Evolutionary conservation across 2,329 filamentous ascomycete species (phyloP), one percentile per base, ranked within the genome.

Genomic region (Fonsecaea pugnacius): DNA sequence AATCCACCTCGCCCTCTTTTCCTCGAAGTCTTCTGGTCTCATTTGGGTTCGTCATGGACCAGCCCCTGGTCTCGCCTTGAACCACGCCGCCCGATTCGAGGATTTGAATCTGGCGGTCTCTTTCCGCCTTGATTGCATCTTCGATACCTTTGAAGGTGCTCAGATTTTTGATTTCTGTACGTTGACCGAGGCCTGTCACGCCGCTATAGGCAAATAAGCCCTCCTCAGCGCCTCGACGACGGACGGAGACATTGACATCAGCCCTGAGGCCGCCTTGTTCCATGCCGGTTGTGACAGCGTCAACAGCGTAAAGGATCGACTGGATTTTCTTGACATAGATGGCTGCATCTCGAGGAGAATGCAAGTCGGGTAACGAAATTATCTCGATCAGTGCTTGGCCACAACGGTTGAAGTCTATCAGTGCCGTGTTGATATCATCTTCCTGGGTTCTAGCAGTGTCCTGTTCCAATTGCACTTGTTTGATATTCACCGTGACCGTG

Each of bases 1-100:
- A 99, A 76, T 99, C 95, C 5, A 98, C 92, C 74, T 96, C 94
- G 54, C 95, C 95, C 76, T 98, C 95, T 76, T 99, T 99, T 30
- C 92, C 92, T 72, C 95, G 86, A 50, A 99, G 80, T 46, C 89
- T 85, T 64, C 87, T 87, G 3, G 95, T 98, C 74, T 92, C 89
- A 3, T 87, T 92, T 5, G 70, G 70, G 67, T 87, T 89, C 2
- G 92, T 92, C 27, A 96, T 84, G 0, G 91, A 90, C 92, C 93
- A 99, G 5, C 95, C 94, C 63, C 95, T 85, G 7, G 95, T 99
- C 79, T 99, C 95, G 51, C 93, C 91, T 69, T 88, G 84, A 56
- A 97, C 84, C 0, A 80, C 78, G 1, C 91, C 91, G 0, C 94
- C 94, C 4, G 82, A 81, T 73, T 95, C 89, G 0, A 98, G 80